Conservation (phyloP, 2,329 filamentous ascomycete genomes). For the Arthrobotrys iridis region DNA sequence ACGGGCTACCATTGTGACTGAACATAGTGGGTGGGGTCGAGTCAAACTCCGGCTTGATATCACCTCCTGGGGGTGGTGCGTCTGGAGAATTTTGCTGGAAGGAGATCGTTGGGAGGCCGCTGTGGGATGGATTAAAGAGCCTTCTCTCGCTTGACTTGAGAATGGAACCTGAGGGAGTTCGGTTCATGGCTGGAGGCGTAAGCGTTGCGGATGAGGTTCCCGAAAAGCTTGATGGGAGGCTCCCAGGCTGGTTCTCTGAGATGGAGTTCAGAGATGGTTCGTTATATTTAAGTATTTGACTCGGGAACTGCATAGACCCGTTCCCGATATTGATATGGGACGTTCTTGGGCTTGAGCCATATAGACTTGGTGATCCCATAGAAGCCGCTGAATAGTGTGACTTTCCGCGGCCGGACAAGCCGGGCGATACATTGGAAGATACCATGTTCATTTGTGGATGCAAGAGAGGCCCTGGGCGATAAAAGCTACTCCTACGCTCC, state of each 20-base stretch:
- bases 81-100: conserved; percentile 49
- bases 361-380: conserved; percentile 35
- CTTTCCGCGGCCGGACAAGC: conserved; percentile 38
- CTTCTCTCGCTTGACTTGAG: conserved; percentile 39
- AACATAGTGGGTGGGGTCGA: conserved; percentile 21
- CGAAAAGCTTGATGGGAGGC: conserved; percentile 41
- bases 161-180: conserved; percentile 37
- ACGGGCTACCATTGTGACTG: conserved; percentile 27
- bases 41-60: conserved; percentile 36
- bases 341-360: conserved; percentile 42
- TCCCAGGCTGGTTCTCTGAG: conserved; percentile 30
- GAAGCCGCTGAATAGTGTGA: conserved; percentile 36
- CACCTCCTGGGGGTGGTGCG: conserved; percentile 35
- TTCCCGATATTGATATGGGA: conserved; percentile 19
- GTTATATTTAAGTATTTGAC: conserved; percentile 42
- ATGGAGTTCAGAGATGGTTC: conserved; percentile 28
- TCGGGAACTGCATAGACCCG: conserved; percentile 42
- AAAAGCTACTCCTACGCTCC: conserved; percentile 31
- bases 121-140: conserved; percentile 26
- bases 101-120: conserved; percentile 29
- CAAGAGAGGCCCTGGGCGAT: conserved; percentile 23
- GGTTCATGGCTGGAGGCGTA: conserved; percentile 43
- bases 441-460: conserved; percentile 44
- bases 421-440: conserved; percentile 43
- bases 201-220: conserved; percentile 11